Conservation (phyloP, 2,329 filamentous ascomycete genomes). For the Trichoderma aggressivum region DNA sequence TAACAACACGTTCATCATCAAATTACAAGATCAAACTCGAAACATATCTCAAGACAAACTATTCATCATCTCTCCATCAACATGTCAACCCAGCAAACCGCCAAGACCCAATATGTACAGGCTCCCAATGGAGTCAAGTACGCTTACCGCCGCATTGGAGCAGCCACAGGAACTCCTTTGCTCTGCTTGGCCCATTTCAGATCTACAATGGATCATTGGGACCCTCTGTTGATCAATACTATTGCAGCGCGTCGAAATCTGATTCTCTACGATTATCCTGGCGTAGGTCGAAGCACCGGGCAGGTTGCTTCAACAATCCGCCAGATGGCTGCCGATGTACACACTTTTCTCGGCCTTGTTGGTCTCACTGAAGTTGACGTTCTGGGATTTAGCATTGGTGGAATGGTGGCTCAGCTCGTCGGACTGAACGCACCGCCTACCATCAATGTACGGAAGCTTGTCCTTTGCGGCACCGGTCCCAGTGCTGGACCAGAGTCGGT, state of each 20-base stretch:
- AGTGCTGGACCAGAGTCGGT: neutral
- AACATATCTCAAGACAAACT: neutral
- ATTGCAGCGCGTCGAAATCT: neutral
- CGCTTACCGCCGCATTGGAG: neutral
- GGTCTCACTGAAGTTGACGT: neutral
- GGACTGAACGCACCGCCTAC: neutral
- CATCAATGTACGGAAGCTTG: neutral
- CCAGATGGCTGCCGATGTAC: neutral
- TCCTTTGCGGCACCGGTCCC: neutral
- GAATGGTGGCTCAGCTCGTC: neutral
- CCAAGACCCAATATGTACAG: neutral
- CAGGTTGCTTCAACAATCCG: neutral
- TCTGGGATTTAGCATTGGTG: neutral
- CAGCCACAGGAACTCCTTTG: neutral
- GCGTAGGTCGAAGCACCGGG: neutral
- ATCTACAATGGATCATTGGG: neutral
- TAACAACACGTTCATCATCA: neutral
- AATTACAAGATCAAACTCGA: neutral
- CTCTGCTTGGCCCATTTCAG: neutral
- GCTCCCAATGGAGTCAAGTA: neutral
- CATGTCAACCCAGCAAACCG: neutral
- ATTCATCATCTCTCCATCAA: neutral
- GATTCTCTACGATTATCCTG: neutral
- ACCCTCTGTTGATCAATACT: neutral
- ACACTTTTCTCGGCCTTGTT: neutral